A percentile compares a stretch with the other conserved stretches of the same genome.
Evolutionary conservation across 2,329 filamentous ascomycete genomes (phyloP).

Genomic region (Cercospora sesami): DNA sequence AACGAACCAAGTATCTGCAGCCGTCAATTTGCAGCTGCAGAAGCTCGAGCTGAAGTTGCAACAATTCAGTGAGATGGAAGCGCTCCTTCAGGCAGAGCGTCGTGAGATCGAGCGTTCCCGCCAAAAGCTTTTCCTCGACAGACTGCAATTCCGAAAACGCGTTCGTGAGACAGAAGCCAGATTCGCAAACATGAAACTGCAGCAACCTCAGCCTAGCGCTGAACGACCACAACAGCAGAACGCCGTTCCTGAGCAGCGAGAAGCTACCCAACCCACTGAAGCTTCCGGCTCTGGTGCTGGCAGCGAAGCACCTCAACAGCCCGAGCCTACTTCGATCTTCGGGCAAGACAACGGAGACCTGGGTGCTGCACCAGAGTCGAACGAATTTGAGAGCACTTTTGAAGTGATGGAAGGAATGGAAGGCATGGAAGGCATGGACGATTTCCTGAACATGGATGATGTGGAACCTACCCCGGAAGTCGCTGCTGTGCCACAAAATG

Average conservation of each 20-base stretch:
- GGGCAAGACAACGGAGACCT: slow-evolving; percentile 9
- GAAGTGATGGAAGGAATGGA: slow-evolving; percentile 14
- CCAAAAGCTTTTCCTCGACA: slow-evolving; percentile 90
- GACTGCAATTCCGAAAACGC: slow-evolving; percentile 83
- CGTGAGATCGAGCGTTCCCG: slow-evolving; percentile 88
- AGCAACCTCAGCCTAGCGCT: slow-evolving; percentile 18
- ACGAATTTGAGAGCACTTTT: slow-evolving; percentile 13
- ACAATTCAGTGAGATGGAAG: slow-evolving; percentile 96
- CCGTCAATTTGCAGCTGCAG: slow-evolving; percentile 89
- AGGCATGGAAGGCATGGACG: slow-evolving; percentile 16
- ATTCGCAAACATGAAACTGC: slow-evolving; percentile 32
- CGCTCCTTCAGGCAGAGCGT: slow-evolving; percentile 85
- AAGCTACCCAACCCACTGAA: slow-evolving; percentile 7
- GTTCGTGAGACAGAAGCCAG: slow-evolving; percentile 77
- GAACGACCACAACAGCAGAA: slow-evolving; percentile 12
- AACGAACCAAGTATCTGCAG: slow-evolving; percentile 86
- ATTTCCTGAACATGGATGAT: slow-evolving; percentile 16
- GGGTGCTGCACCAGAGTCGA: slow-evolving; percentile 2
- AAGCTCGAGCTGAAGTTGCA: slow-evolving; percentile 95
- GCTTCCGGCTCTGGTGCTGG: background rate
- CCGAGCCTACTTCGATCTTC: slow-evolving; percentile 11
- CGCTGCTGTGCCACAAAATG: slow-evolving; percentile 8
- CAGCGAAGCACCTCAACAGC: slow-evolving; percentile 5
- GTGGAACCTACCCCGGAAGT: slow-evolving; percentile 9
- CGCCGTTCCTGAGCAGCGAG: slow-evolving; percentile 3